Evolutionary conservation across 805 yeast genomes (phyloP).

Genomic region (Nakazawaea peltata): DNA sequence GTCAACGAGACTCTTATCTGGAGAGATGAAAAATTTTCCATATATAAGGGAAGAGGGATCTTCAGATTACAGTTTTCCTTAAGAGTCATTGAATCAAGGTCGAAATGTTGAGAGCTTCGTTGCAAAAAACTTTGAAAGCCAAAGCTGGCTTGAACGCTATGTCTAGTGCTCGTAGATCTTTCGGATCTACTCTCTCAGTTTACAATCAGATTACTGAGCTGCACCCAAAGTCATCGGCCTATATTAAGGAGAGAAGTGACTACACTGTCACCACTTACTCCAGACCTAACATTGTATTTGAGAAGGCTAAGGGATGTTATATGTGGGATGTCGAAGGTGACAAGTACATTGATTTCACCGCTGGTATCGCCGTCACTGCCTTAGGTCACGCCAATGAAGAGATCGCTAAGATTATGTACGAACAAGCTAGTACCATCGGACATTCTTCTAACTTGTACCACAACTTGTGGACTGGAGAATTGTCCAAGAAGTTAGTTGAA

Average conservation of each 20-base stretch:
- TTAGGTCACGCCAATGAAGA: constrained; percentile 81
- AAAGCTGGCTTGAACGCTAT: too few relatives aligned
- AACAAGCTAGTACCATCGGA: constrained; percentile 65
- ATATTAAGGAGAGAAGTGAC: constrained; percentile 37
- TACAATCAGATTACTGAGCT: neutral
- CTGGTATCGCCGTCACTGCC: constrained; percentile 97
- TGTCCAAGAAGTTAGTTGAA: constrained; percentile 63
- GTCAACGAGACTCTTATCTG: too few relatives aligned
- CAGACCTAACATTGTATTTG: constrained; percentile 68
- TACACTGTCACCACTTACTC: constrained; percentile 73
- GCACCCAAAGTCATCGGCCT: constrained; percentile 12
- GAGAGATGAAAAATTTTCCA: too few relatives aligned
- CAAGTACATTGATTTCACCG: constrained; percentile 81
- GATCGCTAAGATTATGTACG: constrained; percentile 59
- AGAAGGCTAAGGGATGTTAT: constrained; percentile 74
- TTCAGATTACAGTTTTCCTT: too few relatives aligned
- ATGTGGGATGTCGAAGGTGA: constrained; percentile 75
- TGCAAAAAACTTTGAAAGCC: too few relatives aligned
- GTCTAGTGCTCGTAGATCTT: too few relatives aligned
- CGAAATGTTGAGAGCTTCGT: too few relatives aligned
- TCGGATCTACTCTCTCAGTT: neutral
- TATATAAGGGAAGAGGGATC: too few relatives aligned
- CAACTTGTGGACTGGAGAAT: constrained; percentile 76
- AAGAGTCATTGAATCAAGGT: too few relatives aligned
- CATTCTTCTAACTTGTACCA: constrained; percentile 85